phyloP scores from a whole-genome alignment of 2,329 filamentous ascomycete genomes.

The Fusarium neocosmosporiellum region DNA sequence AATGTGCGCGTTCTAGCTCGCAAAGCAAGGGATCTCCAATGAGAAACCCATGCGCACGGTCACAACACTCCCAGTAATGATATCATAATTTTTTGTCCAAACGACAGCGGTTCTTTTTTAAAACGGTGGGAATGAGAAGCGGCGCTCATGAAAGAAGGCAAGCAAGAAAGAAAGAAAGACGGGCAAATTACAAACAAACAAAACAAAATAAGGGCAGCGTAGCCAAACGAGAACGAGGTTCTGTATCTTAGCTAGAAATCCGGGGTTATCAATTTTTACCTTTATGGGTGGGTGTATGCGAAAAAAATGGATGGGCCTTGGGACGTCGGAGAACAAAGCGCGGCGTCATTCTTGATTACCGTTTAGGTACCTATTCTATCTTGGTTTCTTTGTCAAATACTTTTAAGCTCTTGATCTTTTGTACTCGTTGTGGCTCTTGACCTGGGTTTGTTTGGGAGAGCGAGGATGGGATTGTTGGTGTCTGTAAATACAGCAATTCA shows the following conservation, averaged over 20 bases:
- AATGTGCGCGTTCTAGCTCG: slow-evolving; percentile 73
- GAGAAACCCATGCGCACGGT: not conserved
- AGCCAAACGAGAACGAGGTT: not conserved
- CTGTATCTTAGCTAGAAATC: slow-evolving; percentile 6
- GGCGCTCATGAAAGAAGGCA: not conserved
- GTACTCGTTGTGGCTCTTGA: slow-evolving; percentile 5
- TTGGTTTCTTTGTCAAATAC: slow-evolving; percentile 14
- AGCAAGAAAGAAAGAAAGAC: not conserved
- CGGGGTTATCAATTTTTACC: not conserved
- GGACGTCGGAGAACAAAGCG: slow-evolving; percentile 21
- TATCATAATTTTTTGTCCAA: slow-evolving; percentile 7
- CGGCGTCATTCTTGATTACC: slow-evolving; percentile 29
- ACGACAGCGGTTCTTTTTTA: slow-evolving; percentile 1
- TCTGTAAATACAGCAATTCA: not conserved
- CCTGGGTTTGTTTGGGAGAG: not conserved
- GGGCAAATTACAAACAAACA: not conserved
- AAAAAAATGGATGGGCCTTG: slow-evolving; percentile 11
- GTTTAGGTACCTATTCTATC: not conserved
- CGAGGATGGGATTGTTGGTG: not conserved
- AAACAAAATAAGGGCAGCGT: not conserved
- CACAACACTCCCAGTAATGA: slow-evolving; percentile 3
- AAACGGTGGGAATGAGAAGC: not conserved
- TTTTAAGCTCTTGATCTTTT: slow-evolving; percentile 4
- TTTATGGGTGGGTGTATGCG: slow-evolving; percentile 8
- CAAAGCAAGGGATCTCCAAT: slow-evolving; percentile 51